These are phyloP conservation scores for Aeschynomene evenia DNA, from an alignment of 306 rosid genomes.

Conservation along the genomic window DNA sequence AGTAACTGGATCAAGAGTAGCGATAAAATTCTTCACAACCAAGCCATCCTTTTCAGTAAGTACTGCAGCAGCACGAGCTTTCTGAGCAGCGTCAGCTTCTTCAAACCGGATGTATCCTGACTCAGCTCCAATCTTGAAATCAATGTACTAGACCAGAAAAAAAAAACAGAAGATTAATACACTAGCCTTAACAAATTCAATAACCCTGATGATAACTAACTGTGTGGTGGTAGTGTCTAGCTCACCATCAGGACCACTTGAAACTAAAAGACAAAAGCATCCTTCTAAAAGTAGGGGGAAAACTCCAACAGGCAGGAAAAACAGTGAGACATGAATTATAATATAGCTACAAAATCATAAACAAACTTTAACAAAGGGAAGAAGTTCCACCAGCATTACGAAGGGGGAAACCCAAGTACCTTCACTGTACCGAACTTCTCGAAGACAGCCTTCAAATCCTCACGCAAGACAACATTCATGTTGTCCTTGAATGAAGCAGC, in stretches of 20 bases:
- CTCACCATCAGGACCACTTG: background rate
- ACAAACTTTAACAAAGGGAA: background rate
- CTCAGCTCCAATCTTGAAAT: constrained; percentile 82
- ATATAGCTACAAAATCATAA: background rate
- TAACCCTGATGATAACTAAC: background rate
- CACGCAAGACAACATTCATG: constrained; percentile 78
- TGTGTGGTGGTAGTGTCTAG: background rate
- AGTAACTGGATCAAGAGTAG: constrained; percentile 70
- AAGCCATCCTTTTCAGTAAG: constrained; percentile 71
- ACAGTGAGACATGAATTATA: background rate
- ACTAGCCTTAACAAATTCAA: constrained; percentile 26
- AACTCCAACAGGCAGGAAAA: background rate
- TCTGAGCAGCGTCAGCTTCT: constrained; percentile 78
- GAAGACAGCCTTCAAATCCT: constrained; percentile 76
- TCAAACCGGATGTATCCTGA: constrained; percentile 83
- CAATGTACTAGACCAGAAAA: constrained; percentile 55
- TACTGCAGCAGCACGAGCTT: constrained; percentile 88
- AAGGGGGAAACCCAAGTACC: constrained; percentile 41
- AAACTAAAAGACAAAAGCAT: background rate
- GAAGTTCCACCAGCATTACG: background rate
- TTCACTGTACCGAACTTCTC: constrained; percentile 72
- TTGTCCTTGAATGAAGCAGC: constrained; percentile 53
- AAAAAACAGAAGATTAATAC: background rate
- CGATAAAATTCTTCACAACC: constrained; percentile 69
- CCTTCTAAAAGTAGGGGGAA: background rate